Percentiles rank a stretch among this genome's conserved stretches.
phyloP scores from a whole-genome alignment of 2,329 filamentous ascomycete genomes.

The Plectosphaerella plurivora region DNA sequence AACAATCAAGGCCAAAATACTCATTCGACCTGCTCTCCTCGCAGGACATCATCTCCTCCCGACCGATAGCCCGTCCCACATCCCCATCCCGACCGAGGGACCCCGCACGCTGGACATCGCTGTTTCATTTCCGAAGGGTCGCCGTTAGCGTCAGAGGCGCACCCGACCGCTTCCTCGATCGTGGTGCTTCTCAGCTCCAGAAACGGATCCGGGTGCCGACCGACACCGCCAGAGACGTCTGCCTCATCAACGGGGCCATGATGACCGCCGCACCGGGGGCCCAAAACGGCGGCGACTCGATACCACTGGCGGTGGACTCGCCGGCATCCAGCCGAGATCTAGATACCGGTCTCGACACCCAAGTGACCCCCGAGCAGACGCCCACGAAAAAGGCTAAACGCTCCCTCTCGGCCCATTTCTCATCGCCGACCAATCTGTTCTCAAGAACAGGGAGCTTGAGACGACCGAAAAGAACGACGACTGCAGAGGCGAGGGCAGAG shows the following conservation, averaged over 20 bases:
- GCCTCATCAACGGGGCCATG: constrained; percentile 8
- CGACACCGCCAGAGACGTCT: constrained; percentile 22
- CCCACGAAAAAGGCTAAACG: constrained; percentile 42
- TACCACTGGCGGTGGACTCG: not conserved
- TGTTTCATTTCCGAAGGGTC: constrained; percentile 44
- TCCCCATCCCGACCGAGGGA: constrained; percentile 2
- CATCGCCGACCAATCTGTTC: constrained; percentile 53
- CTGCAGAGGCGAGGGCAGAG: constrained; percentile 30
- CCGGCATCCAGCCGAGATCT: constrained; percentile 1
- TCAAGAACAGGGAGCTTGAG: constrained; percentile 52
- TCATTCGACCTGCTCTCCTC: constrained; percentile 9
- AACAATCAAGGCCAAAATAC: constrained; percentile 7
- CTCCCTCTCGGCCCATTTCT: constrained; percentile 57
- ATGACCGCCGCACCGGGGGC: constrained; percentile 6
- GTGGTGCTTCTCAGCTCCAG: constrained; percentile 15
- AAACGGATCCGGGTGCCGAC: constrained; percentile 20
- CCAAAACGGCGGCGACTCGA: not conserved
- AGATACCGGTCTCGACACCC: not conserved
- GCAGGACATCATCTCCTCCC: not conserved
- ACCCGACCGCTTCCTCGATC: constrained; percentile 21
- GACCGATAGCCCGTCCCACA: not conserved
- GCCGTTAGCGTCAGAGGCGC: constrained; percentile 19
- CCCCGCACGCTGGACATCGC: constrained; percentile 45
- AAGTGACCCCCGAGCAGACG: constrained; percentile 27
- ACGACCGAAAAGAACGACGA: constrained; percentile 43